Conservation (phyloP, 2,329 filamentous ascomycete species). For the Trichoderma atroviride region DNA sequence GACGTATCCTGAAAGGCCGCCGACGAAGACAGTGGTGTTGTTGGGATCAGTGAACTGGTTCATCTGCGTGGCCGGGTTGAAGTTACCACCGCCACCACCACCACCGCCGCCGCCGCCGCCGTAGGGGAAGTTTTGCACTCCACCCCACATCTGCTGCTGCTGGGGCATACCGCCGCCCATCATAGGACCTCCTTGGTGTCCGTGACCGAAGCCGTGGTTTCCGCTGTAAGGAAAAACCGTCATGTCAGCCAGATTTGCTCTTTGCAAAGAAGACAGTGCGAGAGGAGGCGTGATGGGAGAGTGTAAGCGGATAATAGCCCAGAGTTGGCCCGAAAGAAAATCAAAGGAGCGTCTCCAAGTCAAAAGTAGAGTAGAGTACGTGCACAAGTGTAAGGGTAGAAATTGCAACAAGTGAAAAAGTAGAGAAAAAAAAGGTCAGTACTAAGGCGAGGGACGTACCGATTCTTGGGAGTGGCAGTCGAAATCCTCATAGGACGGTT, state of each 20-base stretch:
- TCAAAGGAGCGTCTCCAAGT: neutral
- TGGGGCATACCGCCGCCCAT: slow-evolving; percentile 49
- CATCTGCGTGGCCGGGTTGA: slow-evolving; percentile 66
- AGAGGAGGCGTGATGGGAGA: neutral
- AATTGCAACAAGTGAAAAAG: too few species aligned
- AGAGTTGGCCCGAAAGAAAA: slow-evolving; percentile 5
- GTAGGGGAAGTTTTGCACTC: slow-evolving; percentile 43
- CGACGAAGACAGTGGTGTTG: slow-evolving; percentile 99
- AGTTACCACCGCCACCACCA: slow-evolving; percentile 38
- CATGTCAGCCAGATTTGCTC: slow-evolving; percentile 4
- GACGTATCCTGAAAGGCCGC: slow-evolving; percentile 94
- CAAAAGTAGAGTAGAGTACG: neutral
- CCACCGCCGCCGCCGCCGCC: slow-evolving; percentile 31
- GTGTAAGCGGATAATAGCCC: neutral
- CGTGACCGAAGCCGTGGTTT: slow-evolving; percentile 47
- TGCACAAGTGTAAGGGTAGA: neutral
- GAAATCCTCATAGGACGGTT: slow-evolving; percentile 99
- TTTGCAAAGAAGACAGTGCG: neutral
- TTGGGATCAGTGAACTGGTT: slow-evolving; percentile 99
- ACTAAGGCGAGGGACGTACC: slow-evolving; percentile 45
- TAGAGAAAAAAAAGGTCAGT: neutral
- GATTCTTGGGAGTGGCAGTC: slow-evolving; percentile 96
- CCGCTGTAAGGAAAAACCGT: slow-evolving; percentile 32
- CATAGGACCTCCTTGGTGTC: slow-evolving; percentile 50
- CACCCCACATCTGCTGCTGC: slow-evolving; percentile 50